These are phyloP conservation scores for Mallotus japonicus DNA, from an alignment of 441 rosid genomes.

Conservation along the genomic window DNA sequence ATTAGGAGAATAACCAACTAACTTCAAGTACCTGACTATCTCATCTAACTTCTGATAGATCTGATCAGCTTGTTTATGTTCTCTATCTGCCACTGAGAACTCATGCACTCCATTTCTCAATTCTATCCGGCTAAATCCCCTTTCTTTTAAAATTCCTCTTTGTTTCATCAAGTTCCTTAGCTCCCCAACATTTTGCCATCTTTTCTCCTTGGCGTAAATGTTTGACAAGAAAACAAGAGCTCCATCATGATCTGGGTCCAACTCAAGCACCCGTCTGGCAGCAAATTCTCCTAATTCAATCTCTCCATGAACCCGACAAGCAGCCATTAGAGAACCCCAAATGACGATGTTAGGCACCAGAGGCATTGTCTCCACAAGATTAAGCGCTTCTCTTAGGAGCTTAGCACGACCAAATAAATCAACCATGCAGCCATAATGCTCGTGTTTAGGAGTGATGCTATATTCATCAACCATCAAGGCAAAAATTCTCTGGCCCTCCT, in stretches of 20 bases:
- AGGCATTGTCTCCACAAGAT: conserved; percentile 48
- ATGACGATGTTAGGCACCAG: conserved; percentile 53
- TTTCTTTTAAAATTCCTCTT: conserved; percentile 44
- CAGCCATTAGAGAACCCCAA: conserved; percentile 73
- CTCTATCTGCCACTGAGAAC: conserved; percentile 58
- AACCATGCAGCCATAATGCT: conserved; percentile 70
- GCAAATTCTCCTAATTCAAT: conserved; percentile 57
- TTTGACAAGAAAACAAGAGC: conserved; percentile 57
- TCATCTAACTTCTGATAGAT: conserved; percentile 42
- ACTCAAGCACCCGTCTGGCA: conserved; percentile 39
- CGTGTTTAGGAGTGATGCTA: conserved; percentile 44
- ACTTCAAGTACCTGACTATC: conserved; percentile 47
- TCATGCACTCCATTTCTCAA: conserved; percentile 39
- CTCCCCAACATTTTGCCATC: conserved; percentile 51
- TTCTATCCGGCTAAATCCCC: conserved; percentile 54
- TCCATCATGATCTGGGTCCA: conserved; percentile 69
- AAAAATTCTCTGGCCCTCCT: conserved; percentile 42
- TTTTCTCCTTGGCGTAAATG: conserved; percentile 46
- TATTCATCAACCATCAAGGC: conserved; percentile 39
- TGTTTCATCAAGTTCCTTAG: conserved; percentile 55
- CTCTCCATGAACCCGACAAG: conserved; percentile 53
- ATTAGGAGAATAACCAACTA: conserved; percentile 54
- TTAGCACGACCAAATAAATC: conserved; percentile 63
- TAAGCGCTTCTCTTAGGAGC: conserved; percentile 46
- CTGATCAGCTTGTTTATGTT: conserved; percentile 44